Conservation (phyloP, 2,329 filamentous ascomycete species). For the Penicillium sp. region DNA sequence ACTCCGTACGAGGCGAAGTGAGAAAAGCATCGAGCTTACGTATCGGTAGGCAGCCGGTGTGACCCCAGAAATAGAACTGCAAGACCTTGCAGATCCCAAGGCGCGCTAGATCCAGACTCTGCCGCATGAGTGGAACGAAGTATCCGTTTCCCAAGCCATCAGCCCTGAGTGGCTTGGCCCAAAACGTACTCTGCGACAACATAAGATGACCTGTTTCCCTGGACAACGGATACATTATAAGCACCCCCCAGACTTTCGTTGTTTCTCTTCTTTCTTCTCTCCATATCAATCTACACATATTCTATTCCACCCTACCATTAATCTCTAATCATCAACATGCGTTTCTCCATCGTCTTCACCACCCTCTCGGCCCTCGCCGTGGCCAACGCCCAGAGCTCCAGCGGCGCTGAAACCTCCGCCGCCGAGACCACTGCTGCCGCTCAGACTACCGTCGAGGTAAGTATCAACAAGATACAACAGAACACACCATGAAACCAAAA, state of each 20-base stretch:
- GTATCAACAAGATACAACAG: constrained; percentile 4
- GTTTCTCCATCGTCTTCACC: constrained; percentile 46
- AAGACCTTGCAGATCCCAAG: constrained; percentile 23
- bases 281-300: neutral
- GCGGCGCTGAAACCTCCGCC: constrained; percentile 11
- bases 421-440: neutral
- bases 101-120: constrained; percentile 11
- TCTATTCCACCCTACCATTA: constrained; percentile 5
- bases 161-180: neutral
- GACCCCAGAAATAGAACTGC: constrained; percentile 23
- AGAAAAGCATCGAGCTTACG: constrained; percentile 7
- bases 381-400: constrained; percentile 44
- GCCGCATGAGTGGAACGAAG: constrained; percentile 11
- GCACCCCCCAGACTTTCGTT: neutral
- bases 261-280: constrained; percentile 5
- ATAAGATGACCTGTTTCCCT: constrained; percentile 13
- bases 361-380: constrained; percentile 47
- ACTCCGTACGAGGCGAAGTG: neutral
- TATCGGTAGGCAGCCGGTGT: constrained; percentile 14
- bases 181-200: constrained; percentile 1
- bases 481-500: neutral
- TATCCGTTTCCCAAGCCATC: constrained; percentile 3
- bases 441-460: constrained; percentile 19
- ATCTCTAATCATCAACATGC: constrained; percentile 44
- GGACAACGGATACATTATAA: constrained; percentile 12